A percentile compares a stretch with the other conserved stretches of the same genome.
phyloP scores from a whole-genome alignment of 495 filamentous ascomycete genomes.

The Penicillium taxi region DNA sequence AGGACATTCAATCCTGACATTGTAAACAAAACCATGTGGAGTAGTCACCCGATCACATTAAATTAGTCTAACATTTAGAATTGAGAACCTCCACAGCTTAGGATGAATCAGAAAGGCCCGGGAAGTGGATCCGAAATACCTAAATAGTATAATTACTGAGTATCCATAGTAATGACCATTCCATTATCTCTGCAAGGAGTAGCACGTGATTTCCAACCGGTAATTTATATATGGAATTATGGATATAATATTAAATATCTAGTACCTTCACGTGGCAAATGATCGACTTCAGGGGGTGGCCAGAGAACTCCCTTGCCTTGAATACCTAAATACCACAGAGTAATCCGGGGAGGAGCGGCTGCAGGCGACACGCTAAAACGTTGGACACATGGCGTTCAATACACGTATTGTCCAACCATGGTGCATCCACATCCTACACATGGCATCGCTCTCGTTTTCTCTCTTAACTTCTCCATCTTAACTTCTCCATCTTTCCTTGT shows the following conservation, averaged over 20 bases:
- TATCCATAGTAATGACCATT: neutral
- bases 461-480: too few relatives aligned
- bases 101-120: constrained; percentile 3
- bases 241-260: neutral
- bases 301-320: neutral
- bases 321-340: neutral
- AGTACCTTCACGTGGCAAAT: constrained; percentile 5
- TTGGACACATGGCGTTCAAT: constrained; percentile 5
- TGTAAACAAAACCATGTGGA: too few relatives aligned
- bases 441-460: too few relatives aligned
- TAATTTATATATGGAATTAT: neutral
- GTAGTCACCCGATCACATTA: too few relatives aligned
- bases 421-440: neutral
- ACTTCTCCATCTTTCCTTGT: neutral
- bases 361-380: constrained; percentile 6
- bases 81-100: neutral
- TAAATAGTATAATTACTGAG: too few relatives aligned
- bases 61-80: too few relatives aligned
- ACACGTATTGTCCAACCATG: constrained; percentile 2
- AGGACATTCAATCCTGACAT: too few relatives aligned
- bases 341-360: neutral
- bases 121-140: constrained; percentile 4
- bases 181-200: too few relatives aligned
- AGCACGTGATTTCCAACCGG: too few relatives aligned
- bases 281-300: neutral